Evolutionary conservation across 352 stramenopile genomes (phyloP).

Genomic region (Thalassiosira mediterranea): DNA sequence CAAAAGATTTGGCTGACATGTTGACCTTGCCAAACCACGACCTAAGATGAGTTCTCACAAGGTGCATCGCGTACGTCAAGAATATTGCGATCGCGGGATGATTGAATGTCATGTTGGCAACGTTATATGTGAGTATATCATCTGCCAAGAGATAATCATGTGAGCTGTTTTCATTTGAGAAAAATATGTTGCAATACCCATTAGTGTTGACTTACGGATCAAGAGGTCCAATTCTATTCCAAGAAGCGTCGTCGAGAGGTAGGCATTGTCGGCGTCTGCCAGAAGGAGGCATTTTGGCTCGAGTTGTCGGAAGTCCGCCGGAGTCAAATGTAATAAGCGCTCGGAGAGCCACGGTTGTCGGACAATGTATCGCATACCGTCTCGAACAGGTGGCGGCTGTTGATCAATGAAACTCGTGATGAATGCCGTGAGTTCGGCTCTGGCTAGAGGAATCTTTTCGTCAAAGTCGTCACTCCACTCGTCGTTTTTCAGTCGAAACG

Average conservation of each 20-base stretch:
- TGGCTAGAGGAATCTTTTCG: constrained; percentile 29
- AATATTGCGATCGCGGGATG: constrained; percentile 53
- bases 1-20: constrained; percentile 43
- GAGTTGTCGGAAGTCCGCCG: constrained; percentile 46
- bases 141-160: no score
- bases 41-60: constrained; percentile 24
- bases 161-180: no score
- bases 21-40: constrained; percentile 47
- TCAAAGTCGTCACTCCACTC: not conserved
- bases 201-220: no score
- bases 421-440: constrained; percentile 31
- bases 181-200: no score
- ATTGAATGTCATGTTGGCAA: constrained; percentile 55
- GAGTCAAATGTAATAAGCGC: constrained; percentile 37
- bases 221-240: constrained; percentile 59
- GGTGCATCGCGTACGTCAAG: constrained; percentile 51
- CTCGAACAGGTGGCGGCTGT: constrained; percentile 17
- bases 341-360: constrained; percentile 37
- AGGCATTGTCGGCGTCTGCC: constrained; percentile 51
- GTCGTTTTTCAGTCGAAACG: no score
- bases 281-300: constrained; percentile 59
- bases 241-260: constrained; percentile 57
- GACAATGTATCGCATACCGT: constrained; percentile 42
- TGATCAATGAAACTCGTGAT: constrained; percentile 46
- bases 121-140: constrained; percentile 67